Conservation (phyloP, 768 basidiomycete genomes). For the Suillus subalutaceus region DNA sequence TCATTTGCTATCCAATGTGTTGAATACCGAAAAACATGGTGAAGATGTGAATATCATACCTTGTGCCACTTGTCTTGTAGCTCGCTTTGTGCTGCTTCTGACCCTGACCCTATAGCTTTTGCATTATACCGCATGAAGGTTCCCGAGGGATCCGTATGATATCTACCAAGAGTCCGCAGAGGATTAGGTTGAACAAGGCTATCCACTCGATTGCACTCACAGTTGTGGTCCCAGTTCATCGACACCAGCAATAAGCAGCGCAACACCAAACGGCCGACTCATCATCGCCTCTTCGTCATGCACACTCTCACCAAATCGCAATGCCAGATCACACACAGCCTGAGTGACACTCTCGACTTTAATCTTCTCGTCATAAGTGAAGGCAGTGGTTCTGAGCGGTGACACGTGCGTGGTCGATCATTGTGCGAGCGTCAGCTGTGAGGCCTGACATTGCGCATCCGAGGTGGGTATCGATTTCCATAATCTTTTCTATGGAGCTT, state of each 20-base stretch:
- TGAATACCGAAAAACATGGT: constrained; percentile 11
- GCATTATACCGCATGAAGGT: constrained; percentile 97
- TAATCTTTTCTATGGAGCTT: constrained; percentile 97
- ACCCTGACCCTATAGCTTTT: constrained; percentile 98
- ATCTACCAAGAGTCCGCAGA: constrained; percentile 49
- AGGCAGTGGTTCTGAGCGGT: constrained; percentile 94
- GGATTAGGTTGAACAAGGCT: constrained; percentile 12
- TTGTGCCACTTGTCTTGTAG: constrained; percentile 97
- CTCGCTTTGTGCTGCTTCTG: constrained; percentile 96
- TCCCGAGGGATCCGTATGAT: constrained; percentile 97
- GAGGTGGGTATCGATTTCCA: constrained; percentile 97
- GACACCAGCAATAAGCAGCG: constrained; percentile 94
- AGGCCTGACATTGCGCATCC: constrained; percentile 98
- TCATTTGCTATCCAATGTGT: constrained; percentile 74
- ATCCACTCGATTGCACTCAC: constrained; percentile 49
- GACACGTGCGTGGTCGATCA: constrained; percentile 99
- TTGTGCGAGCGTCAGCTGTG: constrained; percentile 97
- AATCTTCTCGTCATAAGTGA: constrained; percentile 96
- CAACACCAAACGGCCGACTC: constrained; percentile 99
- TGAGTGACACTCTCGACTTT: constrained; percentile 98
- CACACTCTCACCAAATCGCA: constrained; percentile 98
- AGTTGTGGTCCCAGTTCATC: constrained; percentile 96
- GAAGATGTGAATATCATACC: constrained; percentile 44
- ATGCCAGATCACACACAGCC: constrained; percentile 95
- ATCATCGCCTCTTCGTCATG: constrained; percentile 99